Evolutionary conservation across 768 basidiomycete genomes (phyloP).

Genomic region (Suillus decipiens): DNA sequence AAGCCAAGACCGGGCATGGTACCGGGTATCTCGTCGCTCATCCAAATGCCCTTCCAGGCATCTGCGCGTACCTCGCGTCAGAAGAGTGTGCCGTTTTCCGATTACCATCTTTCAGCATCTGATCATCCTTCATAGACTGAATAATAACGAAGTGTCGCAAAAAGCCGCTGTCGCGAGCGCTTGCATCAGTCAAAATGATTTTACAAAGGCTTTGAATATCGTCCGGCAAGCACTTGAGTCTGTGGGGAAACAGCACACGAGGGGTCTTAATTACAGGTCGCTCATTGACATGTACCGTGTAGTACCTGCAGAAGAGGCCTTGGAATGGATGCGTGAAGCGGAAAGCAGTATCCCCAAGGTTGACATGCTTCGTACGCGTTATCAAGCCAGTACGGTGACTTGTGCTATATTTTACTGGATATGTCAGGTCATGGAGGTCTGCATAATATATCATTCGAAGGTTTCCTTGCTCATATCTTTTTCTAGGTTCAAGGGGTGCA

Average conservation of each 20-base stretch:
- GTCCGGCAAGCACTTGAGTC: constrained; percentile 21
- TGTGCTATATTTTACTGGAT: constrained; percentile 51
- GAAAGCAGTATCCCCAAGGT: constrained; percentile 28
- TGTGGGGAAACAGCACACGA: neutral
- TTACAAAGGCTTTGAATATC: constrained; percentile 25
- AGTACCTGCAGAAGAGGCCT: constrained; percentile 16
- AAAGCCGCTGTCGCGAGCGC: constrained; percentile 26
- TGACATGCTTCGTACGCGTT: constrained; percentile 19
- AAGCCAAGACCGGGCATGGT: constrained; percentile 28
- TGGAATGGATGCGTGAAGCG: constrained; percentile 36
- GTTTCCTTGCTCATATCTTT: neutral
- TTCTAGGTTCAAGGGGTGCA: constrained; percentile 25
- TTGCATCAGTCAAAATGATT: constrained; percentile 24
- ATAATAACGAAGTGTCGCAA: constrained; percentile 30
- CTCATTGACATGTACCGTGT: constrained; percentile 34
- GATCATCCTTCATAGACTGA: constrained; percentile 18
- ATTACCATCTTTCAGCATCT: neutral
- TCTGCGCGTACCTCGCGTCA: constrained; percentile 35
- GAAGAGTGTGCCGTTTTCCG: constrained; percentile 26
- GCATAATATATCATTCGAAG: neutral
- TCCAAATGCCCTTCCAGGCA: constrained; percentile 25
- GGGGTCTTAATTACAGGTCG: constrained; percentile 27
- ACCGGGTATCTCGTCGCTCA: constrained; percentile 27
- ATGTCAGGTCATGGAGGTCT: constrained; percentile 41
- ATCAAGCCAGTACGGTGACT: constrained; percentile 27